A percentile compares a stretch with the other conserved stretches of the same genome.
phyloP scores from a whole-genome alignment of 768 basidiomycete species.

The Suillus fuscotomentosus region DNA sequence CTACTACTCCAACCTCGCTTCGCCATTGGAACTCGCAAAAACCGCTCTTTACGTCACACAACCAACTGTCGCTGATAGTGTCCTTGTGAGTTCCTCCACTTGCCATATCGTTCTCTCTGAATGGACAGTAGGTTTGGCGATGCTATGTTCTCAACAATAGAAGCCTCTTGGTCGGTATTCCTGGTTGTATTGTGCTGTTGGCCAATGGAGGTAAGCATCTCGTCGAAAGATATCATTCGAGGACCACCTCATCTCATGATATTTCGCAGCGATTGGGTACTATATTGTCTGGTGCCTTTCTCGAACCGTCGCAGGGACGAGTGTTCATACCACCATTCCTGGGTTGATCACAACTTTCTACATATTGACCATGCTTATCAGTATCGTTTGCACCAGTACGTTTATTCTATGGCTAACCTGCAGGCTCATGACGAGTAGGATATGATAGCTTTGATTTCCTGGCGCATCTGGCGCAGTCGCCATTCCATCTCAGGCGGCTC shows the following conservation, averaged over 20 bases:
- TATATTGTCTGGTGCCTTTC: neutral
- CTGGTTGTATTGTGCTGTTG: neutral
- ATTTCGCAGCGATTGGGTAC: neutral
- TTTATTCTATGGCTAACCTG: neutral
- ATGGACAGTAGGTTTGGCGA: neutral
- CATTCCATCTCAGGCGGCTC: neutral
- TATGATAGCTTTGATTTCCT: neutral
- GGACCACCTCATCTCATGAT: neutral
- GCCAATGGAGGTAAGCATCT: neutral
- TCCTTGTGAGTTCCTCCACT: neutral
- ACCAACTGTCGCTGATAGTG: neutral
- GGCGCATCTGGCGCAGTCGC: neutral
- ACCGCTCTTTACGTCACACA: neutral
- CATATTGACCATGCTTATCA: neutral
- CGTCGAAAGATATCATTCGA: neutral
- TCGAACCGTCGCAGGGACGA: neutral
- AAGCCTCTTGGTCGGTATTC: neutral
- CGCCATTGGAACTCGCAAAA: neutral
- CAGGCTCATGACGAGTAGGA: neutral
- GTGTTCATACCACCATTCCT: neutral
- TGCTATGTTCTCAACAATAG: neutral
- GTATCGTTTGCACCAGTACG: neutral
- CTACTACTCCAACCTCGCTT: neutral
- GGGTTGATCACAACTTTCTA: neutral
- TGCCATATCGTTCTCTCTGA: neutral